Percentiles rank a stretch among this genome's conserved stretches.
phyloP scores from a whole-genome alignment of 306 rosid species.

The Vicia faba region DNA sequence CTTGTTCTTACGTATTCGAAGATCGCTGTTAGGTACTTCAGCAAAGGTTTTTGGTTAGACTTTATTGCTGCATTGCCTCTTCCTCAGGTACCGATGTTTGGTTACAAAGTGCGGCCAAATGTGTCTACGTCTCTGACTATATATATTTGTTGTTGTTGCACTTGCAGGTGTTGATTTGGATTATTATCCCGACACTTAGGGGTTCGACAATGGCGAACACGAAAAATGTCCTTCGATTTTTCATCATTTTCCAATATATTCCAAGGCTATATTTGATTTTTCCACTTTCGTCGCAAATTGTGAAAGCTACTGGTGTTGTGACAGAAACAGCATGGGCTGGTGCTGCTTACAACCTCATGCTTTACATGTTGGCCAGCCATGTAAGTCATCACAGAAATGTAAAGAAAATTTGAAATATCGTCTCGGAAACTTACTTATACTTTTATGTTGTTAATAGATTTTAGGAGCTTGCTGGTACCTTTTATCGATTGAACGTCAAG shows the following conservation, averaged over 20 bases:
- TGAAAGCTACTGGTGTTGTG: constrained; percentile 83
- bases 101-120: neutral
- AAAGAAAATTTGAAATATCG: neutral
- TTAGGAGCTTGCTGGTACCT: constrained; percentile 97
- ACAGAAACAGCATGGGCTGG: constrained; percentile 98
- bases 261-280: constrained; percentile 78
- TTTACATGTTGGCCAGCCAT: constrained; percentile 98
- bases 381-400: constrained; percentile 42
- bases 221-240: constrained; percentile 75
- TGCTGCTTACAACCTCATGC: constrained; percentile 91
- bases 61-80: constrained; percentile 58
- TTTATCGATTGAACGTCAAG: constrained; percentile 80
- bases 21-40: constrained; percentile 52
- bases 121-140: neutral
- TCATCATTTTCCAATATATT: constrained; percentile 75
- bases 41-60: constrained; percentile 55
- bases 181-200: constrained; percentile 70
- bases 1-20: constrained; percentile 53
- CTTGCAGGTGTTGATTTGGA: constrained; percentile 86
- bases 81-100: constrained; percentile 47
- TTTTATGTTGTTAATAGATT: constrained; percentile 50
- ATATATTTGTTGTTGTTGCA: constrained; percentile 3
- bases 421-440: neutral
- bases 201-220: constrained; percentile 90
- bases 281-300: constrained; percentile 88